These are phyloP conservation scores for Juncus inflexus DNA, from an alignment of 176 grass and related monocot genomes.

Conservation along the genomic window DNA sequence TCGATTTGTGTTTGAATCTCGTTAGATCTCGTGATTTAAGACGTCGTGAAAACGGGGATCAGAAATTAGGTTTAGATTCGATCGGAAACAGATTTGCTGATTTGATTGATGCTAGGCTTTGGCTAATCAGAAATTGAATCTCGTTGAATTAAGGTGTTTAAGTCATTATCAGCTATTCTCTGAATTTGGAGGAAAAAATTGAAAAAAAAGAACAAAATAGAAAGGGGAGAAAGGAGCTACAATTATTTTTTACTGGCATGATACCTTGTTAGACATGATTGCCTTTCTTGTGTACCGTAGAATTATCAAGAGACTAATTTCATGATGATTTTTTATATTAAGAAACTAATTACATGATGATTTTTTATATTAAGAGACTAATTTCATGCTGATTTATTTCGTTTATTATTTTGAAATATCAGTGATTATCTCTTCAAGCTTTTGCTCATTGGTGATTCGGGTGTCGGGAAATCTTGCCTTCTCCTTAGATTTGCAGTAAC, in stretches of 20 bases:
- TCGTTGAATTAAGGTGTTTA: constrained; percentile 1
- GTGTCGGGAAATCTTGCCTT: constrained; percentile 65
- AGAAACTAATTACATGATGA: background rate
- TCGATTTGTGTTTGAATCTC: constrained; percentile 26
- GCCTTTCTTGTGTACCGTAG: too few relatives aligned
- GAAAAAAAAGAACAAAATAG: too few relatives aligned
- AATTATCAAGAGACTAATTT: background rate
- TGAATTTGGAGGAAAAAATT: too few relatives aligned
- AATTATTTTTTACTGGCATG: too few relatives aligned
- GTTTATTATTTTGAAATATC: constrained; percentile 3
- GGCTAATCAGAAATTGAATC: background rate
- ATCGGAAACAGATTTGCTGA: constrained; percentile 11
- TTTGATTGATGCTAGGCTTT: background rate
- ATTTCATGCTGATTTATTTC: constrained; percentile 2
- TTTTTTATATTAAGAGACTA: constrained; percentile 3
- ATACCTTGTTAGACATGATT: too few relatives aligned
- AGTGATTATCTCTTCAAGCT: constrained; percentile 61
- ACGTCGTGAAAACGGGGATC: background rate
- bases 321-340: background rate
- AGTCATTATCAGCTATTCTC: constrained; percentile 1
- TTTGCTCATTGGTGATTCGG: constrained; percentile 67
- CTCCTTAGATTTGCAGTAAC: constrained; percentile 72
- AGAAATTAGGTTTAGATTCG: constrained; percentile 9
- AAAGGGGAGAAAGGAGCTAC: too few relatives aligned
- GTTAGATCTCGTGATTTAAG: constrained; percentile 18